phyloP scores from a whole-genome alignment of 257 asterid species.

The Jaltomata sinuosa region DNA sequence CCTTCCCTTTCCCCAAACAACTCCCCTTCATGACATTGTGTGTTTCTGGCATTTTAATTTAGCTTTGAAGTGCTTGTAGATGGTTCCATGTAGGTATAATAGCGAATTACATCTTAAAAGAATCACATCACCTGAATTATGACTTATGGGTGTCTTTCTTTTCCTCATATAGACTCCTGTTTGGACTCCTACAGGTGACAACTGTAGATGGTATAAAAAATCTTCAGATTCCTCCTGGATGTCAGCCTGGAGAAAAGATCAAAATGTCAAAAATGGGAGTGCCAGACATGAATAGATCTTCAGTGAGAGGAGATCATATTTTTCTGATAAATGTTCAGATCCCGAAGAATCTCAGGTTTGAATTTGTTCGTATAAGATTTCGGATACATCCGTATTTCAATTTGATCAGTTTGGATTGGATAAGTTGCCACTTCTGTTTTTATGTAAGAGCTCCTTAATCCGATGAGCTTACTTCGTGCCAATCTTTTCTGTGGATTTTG shows the following conservation, averaged over 20 bases:
- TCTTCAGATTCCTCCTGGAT: slow-evolving; percentile 80
- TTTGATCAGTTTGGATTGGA: not conserved
- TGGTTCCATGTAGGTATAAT: not conserved
- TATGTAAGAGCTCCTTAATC: not conserved
- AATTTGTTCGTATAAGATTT: not conserved
- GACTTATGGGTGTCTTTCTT: not conserved
- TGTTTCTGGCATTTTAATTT: not conserved
- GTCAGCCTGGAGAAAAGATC: slow-evolving; percentile 77
- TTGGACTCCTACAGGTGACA: slow-evolving; percentile 46
- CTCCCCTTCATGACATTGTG: not conserved
- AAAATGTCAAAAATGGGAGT: slow-evolving; percentile 74
- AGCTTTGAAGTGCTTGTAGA: not conserved
- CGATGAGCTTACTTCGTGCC: not conserved
- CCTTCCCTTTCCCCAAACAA: not conserved
- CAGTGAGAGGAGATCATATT: slow-evolving; percentile 76
- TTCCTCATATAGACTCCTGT: not conserved
- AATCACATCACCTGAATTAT: not conserved
- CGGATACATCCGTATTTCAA: not conserved
- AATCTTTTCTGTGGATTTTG: not conserved
- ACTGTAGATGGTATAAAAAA: slow-evolving; percentile 82
- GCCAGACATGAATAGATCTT: slow-evolving; percentile 70
- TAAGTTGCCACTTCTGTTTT: not conserved
- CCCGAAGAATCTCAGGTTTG: slow-evolving; percentile 71
- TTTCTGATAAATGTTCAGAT: slow-evolving; percentile 71
- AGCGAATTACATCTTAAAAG: not conserved